Percentiles rank a stretch among this genome's conserved stretches.
Conservation (phyloP, 2,329 filamentous ascomycete genomes). For the Fusarium sp. region DNA sequence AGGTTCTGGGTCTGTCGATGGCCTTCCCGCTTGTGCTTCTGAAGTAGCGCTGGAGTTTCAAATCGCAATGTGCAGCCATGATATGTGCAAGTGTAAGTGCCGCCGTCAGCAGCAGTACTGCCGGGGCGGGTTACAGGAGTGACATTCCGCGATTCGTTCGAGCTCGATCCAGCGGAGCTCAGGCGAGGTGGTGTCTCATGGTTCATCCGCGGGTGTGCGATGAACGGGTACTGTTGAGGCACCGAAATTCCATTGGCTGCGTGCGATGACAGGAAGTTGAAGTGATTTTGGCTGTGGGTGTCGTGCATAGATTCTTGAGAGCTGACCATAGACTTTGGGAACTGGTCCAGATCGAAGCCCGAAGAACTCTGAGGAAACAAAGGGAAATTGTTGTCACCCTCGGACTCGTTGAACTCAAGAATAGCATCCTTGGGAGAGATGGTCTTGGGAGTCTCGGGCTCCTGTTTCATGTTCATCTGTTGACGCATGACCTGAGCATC, state of each 20-base stretch:
- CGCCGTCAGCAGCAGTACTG: constrained; percentile 76
- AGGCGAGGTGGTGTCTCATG: constrained; percentile 51
- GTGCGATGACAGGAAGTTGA: constrained; percentile 48
- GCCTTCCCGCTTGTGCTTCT: constrained; percentile 95
- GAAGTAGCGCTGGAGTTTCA: constrained; percentile 84
- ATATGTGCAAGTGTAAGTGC: constrained; percentile 96
- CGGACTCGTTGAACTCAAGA: constrained; percentile 82
- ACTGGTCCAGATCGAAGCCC: constrained; percentile 54
- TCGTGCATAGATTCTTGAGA: constrained; percentile 33
- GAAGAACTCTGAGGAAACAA: constrained; percentile 74
- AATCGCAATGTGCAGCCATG: constrained; percentile 91
- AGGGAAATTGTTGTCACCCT: constrained; percentile 75
- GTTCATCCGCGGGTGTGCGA: constrained; percentile 50
- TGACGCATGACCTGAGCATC: constrained; percentile 60
- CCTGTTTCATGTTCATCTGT: constrained; percentile 51
- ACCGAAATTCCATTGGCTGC: constrained; percentile 53
- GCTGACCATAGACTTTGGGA: constrained; percentile 48
- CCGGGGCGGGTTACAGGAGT: constrained; percentile 60
- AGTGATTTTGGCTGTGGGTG: constrained; percentile 33
- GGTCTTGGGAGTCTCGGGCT: constrained; percentile 73
- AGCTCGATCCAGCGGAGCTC: constrained; percentile 56
- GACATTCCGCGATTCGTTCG: constrained; percentile 44
- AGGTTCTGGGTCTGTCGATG: constrained; percentile 77
- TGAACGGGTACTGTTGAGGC: constrained; percentile 63
- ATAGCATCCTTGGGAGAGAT: constrained; percentile 95